Base-by-base conservation (phyloP, 148 eudicot species). In the Camellia lanceoleosa region DNA sequence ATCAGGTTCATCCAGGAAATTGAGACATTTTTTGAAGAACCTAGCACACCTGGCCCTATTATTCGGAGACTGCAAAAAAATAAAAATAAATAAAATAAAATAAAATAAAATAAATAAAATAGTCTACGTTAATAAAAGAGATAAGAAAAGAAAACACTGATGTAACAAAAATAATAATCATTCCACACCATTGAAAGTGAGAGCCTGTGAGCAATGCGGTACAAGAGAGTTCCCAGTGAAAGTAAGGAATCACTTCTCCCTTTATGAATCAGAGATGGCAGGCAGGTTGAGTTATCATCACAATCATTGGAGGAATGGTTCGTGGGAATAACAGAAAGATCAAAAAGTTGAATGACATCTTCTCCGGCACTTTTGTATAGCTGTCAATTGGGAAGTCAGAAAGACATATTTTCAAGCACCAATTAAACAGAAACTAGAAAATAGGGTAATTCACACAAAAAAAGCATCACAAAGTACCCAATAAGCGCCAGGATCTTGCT, bases 401-500 rank as follows among this genome's bases (percentile, higher is more conserved):
- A 68, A 84, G 72, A 71, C 52, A 5, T 67, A 70, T 51, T 64
- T 7, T 75, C 61, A 38, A 3, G 1, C 54, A 41, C 18, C 20
- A 49, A 3, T 58, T 18, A 65, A 77, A 11, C 58, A 19, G 67
- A 74, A 73, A 68, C 0, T 42, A 60, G 13, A 73, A 74, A 73
- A 75, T 23, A 49, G 56, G 30, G 55, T 14, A 47, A 74, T 16
- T 47, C 12, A 77, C 67, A 80, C 14, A 63, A 56, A 74, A 78
- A 23, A 23, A 23, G 30, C 56, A 76, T 78, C 23, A 51, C 5
- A 74, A 73, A 51, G 60, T 93, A 96, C 98, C 98, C 98, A 93
- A 83, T 96, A 96, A 88, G 98, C 99, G 84, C 99, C 99, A 58
- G 99, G 99, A 82, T 96, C 99, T 86, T 90, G 97, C 86, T 91